A percentile compares a stretch with the other conserved stretches of the same genome.
phyloP scores from a whole-genome alignment of 2,329 filamentous ascomycete genomes.

The Ciborinia camelliae region DNA sequence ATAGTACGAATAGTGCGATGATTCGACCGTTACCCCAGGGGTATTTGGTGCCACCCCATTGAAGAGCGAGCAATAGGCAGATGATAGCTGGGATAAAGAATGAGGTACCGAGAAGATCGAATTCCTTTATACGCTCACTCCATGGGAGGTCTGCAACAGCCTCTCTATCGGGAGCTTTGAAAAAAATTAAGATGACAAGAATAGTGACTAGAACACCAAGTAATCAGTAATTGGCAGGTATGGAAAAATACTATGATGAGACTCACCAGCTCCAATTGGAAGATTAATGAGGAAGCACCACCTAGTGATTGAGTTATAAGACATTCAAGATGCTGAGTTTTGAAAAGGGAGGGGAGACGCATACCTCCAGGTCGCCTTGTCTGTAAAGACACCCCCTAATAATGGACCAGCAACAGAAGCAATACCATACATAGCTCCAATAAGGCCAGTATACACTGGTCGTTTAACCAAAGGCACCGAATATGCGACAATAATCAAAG shows the following conservation, averaged over 20 bases:
- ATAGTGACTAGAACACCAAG: constrained; percentile 36
- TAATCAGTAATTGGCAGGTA: not conserved
- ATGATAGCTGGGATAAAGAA: constrained; percentile 40
- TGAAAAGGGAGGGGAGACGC: not conserved
- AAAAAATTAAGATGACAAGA: constrained; percentile 40
- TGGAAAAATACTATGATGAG: not conserved
- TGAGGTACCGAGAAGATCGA: constrained; percentile 40
- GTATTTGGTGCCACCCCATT: constrained; percentile 42
- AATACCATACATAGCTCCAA: constrained; percentile 48
- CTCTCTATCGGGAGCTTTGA: constrained; percentile 38
- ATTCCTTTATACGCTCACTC: constrained; percentile 33
- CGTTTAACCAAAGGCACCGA: constrained; percentile 25
- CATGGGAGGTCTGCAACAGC: constrained; percentile 40
- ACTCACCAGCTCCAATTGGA: constrained; percentile 35
- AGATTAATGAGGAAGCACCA: constrained; percentile 33
- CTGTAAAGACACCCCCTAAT: constrained; percentile 37
- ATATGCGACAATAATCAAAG: constrained; percentile 31
- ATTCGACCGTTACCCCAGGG: constrained; percentile 39
- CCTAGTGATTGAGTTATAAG: constrained; percentile 32
- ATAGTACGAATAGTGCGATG: constrained; percentile 39
- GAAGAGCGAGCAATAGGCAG: constrained; percentile 41
- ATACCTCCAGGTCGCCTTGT: constrained; percentile 39
- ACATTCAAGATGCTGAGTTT: constrained; percentile 2
- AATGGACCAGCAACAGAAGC: constrained; percentile 32
- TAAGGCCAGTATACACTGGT: constrained; percentile 19